A percentile compares a stretch with the other conserved stretches of the same genome.
phyloP scores from a whole-genome alignment of 1,284 basidiomycete species.

The Microbotryum scabiosae region DNA sequence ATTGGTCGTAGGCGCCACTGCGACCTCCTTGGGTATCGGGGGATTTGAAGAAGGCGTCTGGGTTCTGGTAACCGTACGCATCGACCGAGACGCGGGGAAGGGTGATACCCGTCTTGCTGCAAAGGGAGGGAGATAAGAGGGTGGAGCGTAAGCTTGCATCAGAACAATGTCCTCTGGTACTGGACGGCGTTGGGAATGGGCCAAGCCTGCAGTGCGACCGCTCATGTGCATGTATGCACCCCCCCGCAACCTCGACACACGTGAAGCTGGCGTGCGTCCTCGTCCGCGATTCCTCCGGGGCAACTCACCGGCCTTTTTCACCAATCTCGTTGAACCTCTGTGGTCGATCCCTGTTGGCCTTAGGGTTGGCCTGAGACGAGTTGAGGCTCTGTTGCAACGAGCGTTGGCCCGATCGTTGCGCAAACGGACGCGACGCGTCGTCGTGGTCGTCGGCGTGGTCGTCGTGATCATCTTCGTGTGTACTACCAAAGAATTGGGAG shows the following conservation, averaged over 20 bases:
- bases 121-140: not conserved
- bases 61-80: conserved; percentile 76
- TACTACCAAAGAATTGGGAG: conserved; percentile 25
- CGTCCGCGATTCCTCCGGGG: too few species aligned
- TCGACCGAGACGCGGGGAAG: conserved; percentile 40
- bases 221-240: too few species aligned
- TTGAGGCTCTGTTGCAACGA: not conserved
- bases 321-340: conserved; percentile 18
- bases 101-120: conserved; percentile 32
- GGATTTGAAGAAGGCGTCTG: conserved; percentile 57
- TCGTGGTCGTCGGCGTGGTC: conserved; percentile 18
- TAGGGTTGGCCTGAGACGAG: too few species aligned
- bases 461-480: conserved; percentile 25
- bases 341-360: conserved; percentile 7
- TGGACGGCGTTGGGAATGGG: too few species aligned
- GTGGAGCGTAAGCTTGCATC: too few species aligned
- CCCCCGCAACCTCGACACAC: too few species aligned
- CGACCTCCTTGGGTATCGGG: not conserved
- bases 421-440: not conserved
- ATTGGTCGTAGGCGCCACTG: too few species aligned
- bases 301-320: conserved; percentile 24
- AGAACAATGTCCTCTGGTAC: too few species aligned
- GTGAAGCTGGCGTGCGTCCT: too few species aligned
- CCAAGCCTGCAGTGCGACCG: too few species aligned
- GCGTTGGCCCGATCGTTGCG: not conserved